These are phyloP conservation scores for Cymbopogon citratus DNA, from an alignment of 176 grass and related monocot species.

Conservation along the genomic window DNA sequence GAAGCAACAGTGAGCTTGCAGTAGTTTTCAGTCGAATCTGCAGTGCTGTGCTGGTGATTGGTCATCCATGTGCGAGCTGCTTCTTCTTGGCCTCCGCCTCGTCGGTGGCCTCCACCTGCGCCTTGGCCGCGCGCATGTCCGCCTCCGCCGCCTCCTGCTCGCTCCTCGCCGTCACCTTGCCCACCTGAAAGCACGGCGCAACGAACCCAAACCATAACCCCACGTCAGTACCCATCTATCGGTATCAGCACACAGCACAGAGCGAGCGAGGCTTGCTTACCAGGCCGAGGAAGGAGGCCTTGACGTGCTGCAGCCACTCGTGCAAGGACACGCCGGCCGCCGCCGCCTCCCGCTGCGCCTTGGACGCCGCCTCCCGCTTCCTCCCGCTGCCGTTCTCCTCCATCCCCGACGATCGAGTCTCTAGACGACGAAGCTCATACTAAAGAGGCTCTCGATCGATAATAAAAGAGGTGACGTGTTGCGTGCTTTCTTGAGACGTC, in stretches of 20 bases:
- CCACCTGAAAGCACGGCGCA: neutral
- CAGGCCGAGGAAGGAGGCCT: slow-evolving; percentile 44
- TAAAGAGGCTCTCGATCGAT: too few species aligned
- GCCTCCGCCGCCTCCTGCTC: slow-evolving; percentile 65
- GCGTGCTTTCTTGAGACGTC: neutral
- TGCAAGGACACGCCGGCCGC: slow-evolving; percentile 40
- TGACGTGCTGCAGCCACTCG: slow-evolving; percentile 49
- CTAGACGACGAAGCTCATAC: neutral
- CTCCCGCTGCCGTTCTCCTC: neutral
- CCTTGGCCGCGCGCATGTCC: slow-evolving; percentile 48
- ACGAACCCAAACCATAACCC: too few species aligned
- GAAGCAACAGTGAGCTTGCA: neutral
- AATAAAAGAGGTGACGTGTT: neutral
- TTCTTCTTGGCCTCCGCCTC: slow-evolving; percentile 67
- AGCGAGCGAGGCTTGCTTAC: neutral
- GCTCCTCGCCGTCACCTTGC: slow-evolving; percentile 54
- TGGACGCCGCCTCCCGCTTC: slow-evolving; percentile 13
- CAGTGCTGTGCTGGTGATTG: neutral
- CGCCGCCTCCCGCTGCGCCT: slow-evolving; percentile 20
- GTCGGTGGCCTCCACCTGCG: slow-evolving; percentile 62
- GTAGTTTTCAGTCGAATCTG: neutral
- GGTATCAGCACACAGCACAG: neutral
- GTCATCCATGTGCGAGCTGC: neutral
- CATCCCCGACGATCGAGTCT: slow-evolving; percentile 7
- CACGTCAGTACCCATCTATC: neutral